Base-by-base conservation (phyloP, 345 rosid genomes). In the Cardiospermum halicacabum region DNA sequence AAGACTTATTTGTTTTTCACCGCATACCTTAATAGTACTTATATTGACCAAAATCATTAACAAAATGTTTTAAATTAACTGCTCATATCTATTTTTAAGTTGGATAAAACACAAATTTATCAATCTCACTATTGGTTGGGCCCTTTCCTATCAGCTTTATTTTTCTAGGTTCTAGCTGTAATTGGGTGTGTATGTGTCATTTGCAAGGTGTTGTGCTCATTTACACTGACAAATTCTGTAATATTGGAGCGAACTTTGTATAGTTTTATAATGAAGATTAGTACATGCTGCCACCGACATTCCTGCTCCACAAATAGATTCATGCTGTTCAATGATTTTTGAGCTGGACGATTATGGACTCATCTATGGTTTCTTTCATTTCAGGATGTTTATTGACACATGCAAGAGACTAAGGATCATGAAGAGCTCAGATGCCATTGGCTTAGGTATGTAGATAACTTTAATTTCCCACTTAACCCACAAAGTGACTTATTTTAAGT, bases 341-440 rank as follows among this genome's bases (percentile, higher is more conserved):
- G 22, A 21, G 42, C 21, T 25, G 51, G 69, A 28, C 11, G 15
- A 40, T 21, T 66, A 48, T 60, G 7, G 16, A 72, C 31, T 72
- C 53, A 65, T 71, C 40, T 65, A 34, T n/a, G 16, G 36, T 58
- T 60, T 12, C 16, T 37, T 53, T 67, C 56, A 36, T 58, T 54
- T 53, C 81, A 85, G 91, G 75, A 85, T 85, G 91, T 85, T 85
- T 67, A 74, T 69, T 56, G 80, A 70, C 5, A 71, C 88, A 10
- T 83, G 91, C 77, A 83, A 71, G 77, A 85, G 80, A 71, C 73
- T 85, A 51, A 81, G 86, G 71, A 83, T 86, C 56, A 86, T 86
- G 89, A 86, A 86, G 72, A 76, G 89, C 71, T 77, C 84, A 10
- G 92, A 86, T 80, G 89, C 89, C 51, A 86, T 86, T 62, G 92